phyloP scores from a whole-genome alignment of 2,329 filamentous ascomycete species.

The Teratosphaeria nubilosa region DNA sequence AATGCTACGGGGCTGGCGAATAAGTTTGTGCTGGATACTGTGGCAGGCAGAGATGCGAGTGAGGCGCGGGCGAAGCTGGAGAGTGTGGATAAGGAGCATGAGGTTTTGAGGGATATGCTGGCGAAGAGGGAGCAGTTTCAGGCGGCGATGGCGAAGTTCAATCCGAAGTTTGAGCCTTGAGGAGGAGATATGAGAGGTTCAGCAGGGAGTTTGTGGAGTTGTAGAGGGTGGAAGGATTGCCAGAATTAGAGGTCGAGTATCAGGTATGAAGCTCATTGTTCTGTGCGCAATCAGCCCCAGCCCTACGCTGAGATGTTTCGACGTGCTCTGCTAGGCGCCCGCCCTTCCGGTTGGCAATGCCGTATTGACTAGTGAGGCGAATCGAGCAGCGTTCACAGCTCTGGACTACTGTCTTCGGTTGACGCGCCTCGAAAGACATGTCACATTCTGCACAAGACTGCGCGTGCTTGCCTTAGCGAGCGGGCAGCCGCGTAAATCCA shows the following conservation, averaged over 20 bases:
- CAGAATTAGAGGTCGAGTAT: not conserved
- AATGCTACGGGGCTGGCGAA: constrained; percentile 74
- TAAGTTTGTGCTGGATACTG: constrained; percentile 64
- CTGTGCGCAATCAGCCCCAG: not conserved
- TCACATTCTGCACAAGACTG: not conserved
- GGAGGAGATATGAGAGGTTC: not conserved
- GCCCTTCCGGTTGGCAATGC: not conserved
- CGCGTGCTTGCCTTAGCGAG: not conserved
- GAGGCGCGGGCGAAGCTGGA: constrained; percentile 46
- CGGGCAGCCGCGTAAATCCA: not conserved
- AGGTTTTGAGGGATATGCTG: constrained; percentile 61
- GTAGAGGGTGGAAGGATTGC: not conserved
- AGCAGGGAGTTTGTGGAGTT: not conserved
- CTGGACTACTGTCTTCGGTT: not conserved
- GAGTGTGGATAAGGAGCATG: constrained; percentile 55
- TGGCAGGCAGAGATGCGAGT: constrained; percentile 60
- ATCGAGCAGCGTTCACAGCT: too few relatives aligned
- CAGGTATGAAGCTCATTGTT: not conserved
- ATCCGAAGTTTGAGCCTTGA: constrained; percentile 63
- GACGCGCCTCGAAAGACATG: not conserved
- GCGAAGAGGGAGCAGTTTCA: constrained; percentile 87
- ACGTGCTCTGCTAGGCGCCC: not conserved
- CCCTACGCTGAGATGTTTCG: not conserved
- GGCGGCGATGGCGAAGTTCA: constrained; percentile 75
- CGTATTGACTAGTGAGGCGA: too few relatives aligned